A percentile compares a stretch with the other conserved stretches of the same genome.
Conservation (phyloP, 2,329 filamentous ascomycete genomes). For the Apiospora malaysiana region DNA sequence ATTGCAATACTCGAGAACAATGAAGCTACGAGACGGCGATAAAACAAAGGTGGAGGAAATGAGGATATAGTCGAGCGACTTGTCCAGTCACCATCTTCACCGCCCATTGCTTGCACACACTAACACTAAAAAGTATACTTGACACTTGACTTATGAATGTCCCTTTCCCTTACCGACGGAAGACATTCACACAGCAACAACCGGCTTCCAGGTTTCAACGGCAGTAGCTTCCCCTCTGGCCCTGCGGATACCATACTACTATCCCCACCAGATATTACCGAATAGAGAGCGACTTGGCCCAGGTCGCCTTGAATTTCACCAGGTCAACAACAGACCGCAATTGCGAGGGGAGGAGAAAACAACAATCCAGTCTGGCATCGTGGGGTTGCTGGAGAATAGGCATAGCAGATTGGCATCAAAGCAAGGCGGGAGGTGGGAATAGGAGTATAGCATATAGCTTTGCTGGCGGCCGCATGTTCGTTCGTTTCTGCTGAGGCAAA, state of each 20-base stretch:
- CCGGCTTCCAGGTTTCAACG: constrained; percentile 10
- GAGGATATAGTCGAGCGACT: constrained; percentile 17
- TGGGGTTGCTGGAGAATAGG: background rate
- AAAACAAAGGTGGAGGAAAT: constrained; percentile 18
- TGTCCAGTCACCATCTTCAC: background rate
- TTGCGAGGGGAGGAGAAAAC: background rate
- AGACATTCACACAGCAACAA: background rate
- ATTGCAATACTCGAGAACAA: background rate
- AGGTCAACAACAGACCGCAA: constrained; percentile 18
- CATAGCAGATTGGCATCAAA: background rate
- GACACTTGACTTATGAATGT: too few species aligned
- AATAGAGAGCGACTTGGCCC: background rate
- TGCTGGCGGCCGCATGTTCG: background rate
- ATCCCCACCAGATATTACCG: constrained; percentile 1
- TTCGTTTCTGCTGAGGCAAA: background rate
- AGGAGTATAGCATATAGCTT: constrained; percentile 6
- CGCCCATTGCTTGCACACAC: background rate
- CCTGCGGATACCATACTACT: background rate
- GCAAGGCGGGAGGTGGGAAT: background rate
- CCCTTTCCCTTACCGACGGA: constrained; percentile 2
- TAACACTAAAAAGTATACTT: background rate
- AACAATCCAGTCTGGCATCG: constrained; percentile 14
- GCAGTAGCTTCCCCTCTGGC: background rate
- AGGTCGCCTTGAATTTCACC: constrained; percentile 10
- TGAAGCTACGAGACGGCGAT: constrained; percentile 12